Evolutionary conservation across 2,329 filamentous ascomycete species (phyloP).

Genomic region (Arthrobotrys iridis): DNA sequence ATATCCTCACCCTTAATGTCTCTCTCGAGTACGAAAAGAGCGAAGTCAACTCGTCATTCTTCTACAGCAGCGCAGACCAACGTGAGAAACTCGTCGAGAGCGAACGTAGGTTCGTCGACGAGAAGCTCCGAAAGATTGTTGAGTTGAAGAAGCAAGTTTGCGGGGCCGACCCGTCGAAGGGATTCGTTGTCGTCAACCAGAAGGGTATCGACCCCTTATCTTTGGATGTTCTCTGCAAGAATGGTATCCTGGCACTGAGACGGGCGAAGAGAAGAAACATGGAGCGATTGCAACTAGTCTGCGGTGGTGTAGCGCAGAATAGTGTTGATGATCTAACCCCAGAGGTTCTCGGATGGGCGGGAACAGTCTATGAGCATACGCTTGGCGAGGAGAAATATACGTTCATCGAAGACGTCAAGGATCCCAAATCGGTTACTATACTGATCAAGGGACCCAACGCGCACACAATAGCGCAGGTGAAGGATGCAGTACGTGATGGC

Average conservation of each 20-base stretch:
- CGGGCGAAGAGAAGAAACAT: slow-evolving; percentile 98
- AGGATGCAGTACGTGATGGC: slow-evolving; percentile 93
- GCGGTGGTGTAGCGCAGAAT: slow-evolving; percentile 91
- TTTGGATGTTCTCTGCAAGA: slow-evolving; percentile 95
- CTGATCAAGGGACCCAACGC: slow-evolving; percentile 95
- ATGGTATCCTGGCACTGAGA: slow-evolving; percentile 92
- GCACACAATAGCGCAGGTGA: slow-evolving; percentile 96
- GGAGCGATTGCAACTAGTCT: slow-evolving; percentile 95
- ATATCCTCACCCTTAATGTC: slow-evolving; percentile 94
- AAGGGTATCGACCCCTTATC: slow-evolving; percentile 98
- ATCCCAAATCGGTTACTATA: slow-evolving; percentile 95
- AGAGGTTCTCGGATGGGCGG: slow-evolving; percentile 92
- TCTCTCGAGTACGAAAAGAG: slow-evolving; percentile 98
- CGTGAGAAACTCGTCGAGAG: slow-evolving; percentile 98
- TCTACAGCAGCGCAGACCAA: slow-evolving; percentile 96
- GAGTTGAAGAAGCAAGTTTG: slow-evolving; percentile 98
- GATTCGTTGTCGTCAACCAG: slow-evolving; percentile 98
- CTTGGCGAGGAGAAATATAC: slow-evolving; percentile 99
- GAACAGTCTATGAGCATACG: slow-evolving; percentile 95
- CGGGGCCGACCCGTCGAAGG: slow-evolving; percentile 89
- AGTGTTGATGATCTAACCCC: slow-evolving; percentile 91
- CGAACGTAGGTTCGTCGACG: slow-evolving; percentile 92
- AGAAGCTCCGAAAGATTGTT: slow-evolving; percentile 96
- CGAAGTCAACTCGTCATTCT: slow-evolving; percentile 98
- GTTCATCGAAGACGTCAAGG: slow-evolving; percentile 98